Percentiles rank a stretch among this genome's conserved stretches.
These are phyloP conservation scores for Linnemannia zychae DNA, from an alignment of 192 early-diverging fungal species.

Conservation along the genomic window DNA sequence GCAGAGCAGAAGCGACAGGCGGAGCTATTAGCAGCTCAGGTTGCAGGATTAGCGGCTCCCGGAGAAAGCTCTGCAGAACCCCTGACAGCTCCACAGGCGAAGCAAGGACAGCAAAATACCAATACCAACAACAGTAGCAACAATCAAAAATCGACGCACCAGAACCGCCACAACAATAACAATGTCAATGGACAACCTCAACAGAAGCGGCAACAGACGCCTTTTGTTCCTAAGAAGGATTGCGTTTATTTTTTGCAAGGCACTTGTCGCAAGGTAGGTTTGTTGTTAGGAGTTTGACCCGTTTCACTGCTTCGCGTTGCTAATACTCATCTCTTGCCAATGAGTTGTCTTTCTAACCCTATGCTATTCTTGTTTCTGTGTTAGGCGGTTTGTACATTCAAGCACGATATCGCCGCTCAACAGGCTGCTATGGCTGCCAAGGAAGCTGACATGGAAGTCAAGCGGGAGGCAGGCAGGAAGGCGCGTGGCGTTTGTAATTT, in stretches of 20 bases:
- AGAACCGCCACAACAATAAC: constrained; percentile 6
- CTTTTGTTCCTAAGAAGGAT: constrained; percentile 35
- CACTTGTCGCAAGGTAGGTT: constrained; percentile 18
- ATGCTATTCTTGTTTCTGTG: not conserved
- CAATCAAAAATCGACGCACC: not conserved
- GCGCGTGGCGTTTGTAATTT: constrained; percentile 27
- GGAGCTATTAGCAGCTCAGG: constrained; percentile 13
- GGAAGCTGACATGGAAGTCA: not conserved
- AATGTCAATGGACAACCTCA: not conserved
- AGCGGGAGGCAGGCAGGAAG: constrained; percentile 6
- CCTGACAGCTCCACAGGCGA: not conserved
- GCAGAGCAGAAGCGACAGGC: constrained; percentile 28
- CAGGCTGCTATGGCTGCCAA: not conserved
- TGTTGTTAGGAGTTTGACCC: not conserved
- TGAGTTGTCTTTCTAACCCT: not conserved
- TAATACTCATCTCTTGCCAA: not conserved
- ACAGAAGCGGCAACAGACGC: not conserved
- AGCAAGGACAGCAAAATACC: not conserved
- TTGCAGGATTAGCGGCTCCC: not conserved
- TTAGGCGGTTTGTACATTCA: constrained; percentile 28
- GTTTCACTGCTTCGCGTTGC: not conserved
- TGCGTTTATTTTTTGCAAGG: constrained; percentile 35
- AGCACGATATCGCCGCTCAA: constrained; percentile 28
- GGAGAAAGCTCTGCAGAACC: not conserved
- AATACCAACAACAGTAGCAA: not conserved